These are phyloP conservation scores for Fagopyrum tataricum DNA, from an alignment of 148 eudicot species.

Conservation along the genomic window DNA sequence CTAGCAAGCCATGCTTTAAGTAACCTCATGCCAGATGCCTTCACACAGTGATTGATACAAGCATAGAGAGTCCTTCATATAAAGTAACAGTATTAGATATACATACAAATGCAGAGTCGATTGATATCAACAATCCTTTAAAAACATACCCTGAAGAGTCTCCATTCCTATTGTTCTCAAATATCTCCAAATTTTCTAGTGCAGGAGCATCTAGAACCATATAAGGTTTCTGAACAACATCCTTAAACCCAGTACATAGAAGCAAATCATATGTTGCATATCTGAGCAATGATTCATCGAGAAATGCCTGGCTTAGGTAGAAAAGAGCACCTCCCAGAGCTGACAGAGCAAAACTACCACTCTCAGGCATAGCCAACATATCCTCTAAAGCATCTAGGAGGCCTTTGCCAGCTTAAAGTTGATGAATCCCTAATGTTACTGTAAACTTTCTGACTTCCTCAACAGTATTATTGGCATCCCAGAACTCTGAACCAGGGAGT, in stretches of 20 bases:
- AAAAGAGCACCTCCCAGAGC: constrained; percentile 88
- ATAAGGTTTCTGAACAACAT: constrained; percentile 53
- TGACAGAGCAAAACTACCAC: constrained; percentile 71
- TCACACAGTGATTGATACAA: constrained; percentile 79
- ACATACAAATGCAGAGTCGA: neutral
- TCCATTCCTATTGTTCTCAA: constrained; percentile 81
- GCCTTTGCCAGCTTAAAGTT: constrained; percentile 24
- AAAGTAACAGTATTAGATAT: constrained; percentile 7
- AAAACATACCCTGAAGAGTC: constrained; percentile 69
- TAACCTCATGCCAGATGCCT: constrained; percentile 90
- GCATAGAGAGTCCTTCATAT: constrained; percentile 64
- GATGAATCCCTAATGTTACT: constrained; percentile 22
- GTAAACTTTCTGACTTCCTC: constrained; percentile 57
- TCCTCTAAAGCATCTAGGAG: constrained; percentile 56
- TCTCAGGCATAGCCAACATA: constrained; percentile 41
- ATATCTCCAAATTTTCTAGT: constrained; percentile 86
- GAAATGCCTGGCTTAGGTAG: constrained; percentile 85
- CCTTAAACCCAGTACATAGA: constrained; percentile 58
- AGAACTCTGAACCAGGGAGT: constrained; percentile 69
- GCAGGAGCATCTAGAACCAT: constrained; percentile 96
- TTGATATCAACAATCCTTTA: constrained; percentile 8
- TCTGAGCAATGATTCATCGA: constrained; percentile 78
- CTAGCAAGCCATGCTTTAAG: constrained; percentile 94
- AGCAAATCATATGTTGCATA: constrained; percentile 86
- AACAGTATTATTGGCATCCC: constrained; percentile 85